A percentile compares a stretch with the other conserved stretches of the same genome.
Conservation (phyloP, 2,329 filamentous ascomycete genomes). For the Aspergillus calidoustus region DNA sequence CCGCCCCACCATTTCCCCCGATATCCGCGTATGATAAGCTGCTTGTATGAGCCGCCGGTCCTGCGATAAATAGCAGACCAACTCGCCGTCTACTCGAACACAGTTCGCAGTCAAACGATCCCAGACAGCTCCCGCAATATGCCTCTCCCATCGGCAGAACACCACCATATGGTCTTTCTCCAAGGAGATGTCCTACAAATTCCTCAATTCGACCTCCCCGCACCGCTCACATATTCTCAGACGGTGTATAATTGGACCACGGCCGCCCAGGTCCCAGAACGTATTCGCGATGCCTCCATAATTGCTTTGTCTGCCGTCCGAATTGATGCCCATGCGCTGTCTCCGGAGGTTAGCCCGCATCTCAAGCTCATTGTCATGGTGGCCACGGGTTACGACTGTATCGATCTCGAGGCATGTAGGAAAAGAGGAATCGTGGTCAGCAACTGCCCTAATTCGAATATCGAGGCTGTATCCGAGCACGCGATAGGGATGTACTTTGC, state of each 20-base stretch:
- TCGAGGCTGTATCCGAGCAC: conserved; percentile 56
- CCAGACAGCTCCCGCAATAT: background rate
- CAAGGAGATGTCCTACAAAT: conserved; percentile 50
- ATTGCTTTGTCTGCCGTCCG: conserved; percentile 45
- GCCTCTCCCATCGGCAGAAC: conserved; percentile 11
- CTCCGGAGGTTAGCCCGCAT: conserved; percentile 49
- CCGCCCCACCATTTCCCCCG: background rate
- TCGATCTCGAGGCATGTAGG: conserved; percentile 51
- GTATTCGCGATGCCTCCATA: conserved; percentile 54
- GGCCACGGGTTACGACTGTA: conserved; percentile 53
- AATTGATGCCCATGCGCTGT: conserved; percentile 42
- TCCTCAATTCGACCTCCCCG: conserved; percentile 48
- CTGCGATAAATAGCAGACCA: background rate
- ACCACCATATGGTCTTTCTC: conserved; percentile 53
- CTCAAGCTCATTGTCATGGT: conserved; percentile 52
- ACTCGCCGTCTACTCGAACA: background rate
- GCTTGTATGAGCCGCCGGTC: background rate
- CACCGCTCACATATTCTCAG: conserved; percentile 43
- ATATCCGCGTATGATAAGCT: background rate
- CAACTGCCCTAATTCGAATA: conserved; percentile 54
- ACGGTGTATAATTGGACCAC: conserved; percentile 41
- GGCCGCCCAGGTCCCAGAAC: conserved; percentile 43
- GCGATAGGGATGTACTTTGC: conserved; percentile 57
- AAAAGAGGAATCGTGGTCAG: conserved; percentile 51
- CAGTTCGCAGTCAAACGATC: background rate